Evolutionary conservation across 2,329 filamentous ascomycete genomes (phyloP), one percentile per base, ranked within the genome.

Genomic region (Cryphonectria radicalis): DNA sequence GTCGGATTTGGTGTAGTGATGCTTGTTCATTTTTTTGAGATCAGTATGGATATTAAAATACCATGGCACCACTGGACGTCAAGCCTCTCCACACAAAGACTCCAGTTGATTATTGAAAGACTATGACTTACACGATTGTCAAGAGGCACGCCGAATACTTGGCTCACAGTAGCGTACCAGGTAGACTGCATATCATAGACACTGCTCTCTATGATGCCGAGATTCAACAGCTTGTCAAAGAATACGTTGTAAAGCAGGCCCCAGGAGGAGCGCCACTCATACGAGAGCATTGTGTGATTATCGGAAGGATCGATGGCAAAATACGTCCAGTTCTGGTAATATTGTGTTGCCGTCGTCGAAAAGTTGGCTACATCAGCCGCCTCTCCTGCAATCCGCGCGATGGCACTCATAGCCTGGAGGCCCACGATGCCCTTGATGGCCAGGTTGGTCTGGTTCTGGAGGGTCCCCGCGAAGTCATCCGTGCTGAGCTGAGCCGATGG

Each of bases 341-440:
- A 94, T 3, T 65, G 50, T 8, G 46, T 19, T 22, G 68, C 68
- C 11, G 90, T 87, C 68, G 88, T 87, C 75, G 84, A 84, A 78
- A 89, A 92, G 73, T 89, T 83, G 50, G 85, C 81, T 46, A 85
- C 87, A 75, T 93, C 91, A 7, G 82, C 81, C 0, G 81, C 78
- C 28, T 90, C 82, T 60, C 86, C 89, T 59, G 88, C 82, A 8
- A 91, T 79, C 50, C 85, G 83, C 1, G 91, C 85, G 19, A 72
- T 67, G n/a, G 60, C 88, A 74, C 89, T 89, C 90, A 94, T 94
- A 35, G 92, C 92, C 78, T 90, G 89, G 79, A 95, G 92, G 32
- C 92, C 92, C 66, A 95, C 86, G 73, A 94, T 93, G 28, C 92
- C 92, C 77, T 95, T 95, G 66, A 95, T 82, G 0, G 92, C 92